phyloP scores from a whole-genome alignment of 2,329 filamentous ascomycete species.

The Periconia sp. region DNA sequence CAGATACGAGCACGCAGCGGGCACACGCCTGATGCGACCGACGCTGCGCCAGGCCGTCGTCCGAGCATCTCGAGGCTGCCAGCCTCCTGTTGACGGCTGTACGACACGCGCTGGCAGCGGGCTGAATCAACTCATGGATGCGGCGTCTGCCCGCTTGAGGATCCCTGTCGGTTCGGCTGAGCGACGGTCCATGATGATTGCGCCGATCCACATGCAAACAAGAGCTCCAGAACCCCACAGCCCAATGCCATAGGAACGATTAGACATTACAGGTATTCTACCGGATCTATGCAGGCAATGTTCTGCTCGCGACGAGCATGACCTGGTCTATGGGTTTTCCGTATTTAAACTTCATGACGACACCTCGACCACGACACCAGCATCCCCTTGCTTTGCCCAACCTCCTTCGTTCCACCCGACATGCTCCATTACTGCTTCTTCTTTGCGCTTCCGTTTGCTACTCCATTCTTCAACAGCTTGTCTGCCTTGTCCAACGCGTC shows the following conservation, averaged over 20 bases:
- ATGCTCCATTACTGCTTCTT: conserved; percentile 32
- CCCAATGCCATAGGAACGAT: not conserved
- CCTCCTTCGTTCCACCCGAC: not conserved
- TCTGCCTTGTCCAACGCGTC: conserved; percentile 42
- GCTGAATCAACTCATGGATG: conserved; percentile 1
- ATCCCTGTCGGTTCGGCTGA: conserved; percentile 9
- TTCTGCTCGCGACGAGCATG: no score
- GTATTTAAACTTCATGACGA: no score
- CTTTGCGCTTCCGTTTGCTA: conserved; percentile 28
- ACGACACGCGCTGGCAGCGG: conserved; percentile 6
- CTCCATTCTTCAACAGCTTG: conserved; percentile 29
- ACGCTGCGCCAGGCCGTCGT: no score
- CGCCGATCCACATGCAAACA: not conserved
- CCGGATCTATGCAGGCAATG: no score
- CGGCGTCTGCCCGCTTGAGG: not conserved
- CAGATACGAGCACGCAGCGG: no score
- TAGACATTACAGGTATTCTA: no score
- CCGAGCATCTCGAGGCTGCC: no score
- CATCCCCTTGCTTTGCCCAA: no score
- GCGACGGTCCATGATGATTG: not conserved
- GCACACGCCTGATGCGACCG: no score
- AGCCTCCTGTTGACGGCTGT: conserved; percentile 14
- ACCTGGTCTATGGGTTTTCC: no score
- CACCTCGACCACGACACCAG: no score
- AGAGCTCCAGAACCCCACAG: not conserved